Evolutionary conservation across 2,329 filamentous ascomycete genomes (phyloP).

Genomic region (Sporothrix humicola): DNA sequence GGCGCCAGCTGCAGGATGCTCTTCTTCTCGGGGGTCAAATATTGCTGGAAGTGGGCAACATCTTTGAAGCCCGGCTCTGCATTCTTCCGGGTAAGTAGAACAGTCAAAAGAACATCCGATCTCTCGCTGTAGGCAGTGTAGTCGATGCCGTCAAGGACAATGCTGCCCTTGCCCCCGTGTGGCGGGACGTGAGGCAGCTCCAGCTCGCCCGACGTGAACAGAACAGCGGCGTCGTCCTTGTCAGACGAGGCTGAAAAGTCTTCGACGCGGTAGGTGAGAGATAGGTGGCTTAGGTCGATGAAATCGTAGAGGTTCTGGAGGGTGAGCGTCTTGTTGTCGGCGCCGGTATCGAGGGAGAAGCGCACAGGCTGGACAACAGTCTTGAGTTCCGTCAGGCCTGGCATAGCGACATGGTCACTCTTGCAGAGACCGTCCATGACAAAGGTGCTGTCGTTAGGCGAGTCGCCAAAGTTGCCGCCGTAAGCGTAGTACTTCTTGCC

Average conservation of each 20-base stretch:
- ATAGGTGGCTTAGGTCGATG: constrained; percentile 51
- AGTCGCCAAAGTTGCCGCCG: constrained; percentile 67
- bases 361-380: constrained; percentile 63
- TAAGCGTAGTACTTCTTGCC: constrained; percentile 61
- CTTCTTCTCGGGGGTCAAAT: constrained; percentile 44
- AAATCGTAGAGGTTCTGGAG: constrained; percentile 60
- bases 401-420: constrained; percentile 59
- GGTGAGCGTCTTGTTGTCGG: constrained; percentile 39
- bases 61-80: constrained; percentile 51
- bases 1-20: constrained; percentile 35
- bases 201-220: constrained; percentile 48
- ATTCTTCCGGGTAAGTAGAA: not conserved
- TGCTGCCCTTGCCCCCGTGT: constrained; percentile 44
- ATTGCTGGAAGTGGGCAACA: constrained; percentile 60
- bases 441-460: constrained; percentile 65
- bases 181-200: constrained; percentile 51
- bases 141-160: constrained; percentile 44
- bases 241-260: constrained; percentile 43
- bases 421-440: constrained; percentile 66
- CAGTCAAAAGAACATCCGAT: constrained; percentile 30
- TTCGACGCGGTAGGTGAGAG: constrained; percentile 53
- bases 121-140: constrained; percentile 52
- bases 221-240: constrained; percentile 34
- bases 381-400: constrained; percentile 62
- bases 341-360: constrained; percentile 47